Base-by-base conservation (phyloP, 352 stramenopile genomes). In the Phytopythium montanum region DNA sequence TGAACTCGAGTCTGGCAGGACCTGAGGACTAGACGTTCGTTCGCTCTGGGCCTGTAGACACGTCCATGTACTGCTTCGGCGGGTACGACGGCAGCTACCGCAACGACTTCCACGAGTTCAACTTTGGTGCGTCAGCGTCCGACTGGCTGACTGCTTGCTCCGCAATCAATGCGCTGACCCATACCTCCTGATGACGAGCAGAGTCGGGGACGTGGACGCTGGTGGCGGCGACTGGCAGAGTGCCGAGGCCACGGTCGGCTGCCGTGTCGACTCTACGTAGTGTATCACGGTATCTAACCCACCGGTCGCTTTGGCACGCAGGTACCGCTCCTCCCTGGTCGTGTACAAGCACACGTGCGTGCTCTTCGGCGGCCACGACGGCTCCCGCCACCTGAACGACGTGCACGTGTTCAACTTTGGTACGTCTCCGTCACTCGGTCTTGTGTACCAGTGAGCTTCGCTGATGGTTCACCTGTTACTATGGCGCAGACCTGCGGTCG, bases 371-470 rank as follows among this genome's bases (percentile, higher is more conserved):
- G 97, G 97, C 1, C 97, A 99, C 72, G 97, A 99, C 69, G 97
- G 97, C 0, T 99, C 95, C 21, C 75, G 96, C n/a, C 96, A 99
- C 68, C 78, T 99, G 21, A 97, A 98, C 48, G 96, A 99, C 68
- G 95, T 98, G 5, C 92, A 99, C 72, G 76, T 98, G 2, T 99
- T 98, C 76, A 92, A 99, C 67, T 98, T 99, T 63, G 78, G 92
- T 80, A 66, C 16, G 66, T 45, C 33, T 33, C 18, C 16, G 21
- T n/a, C 39, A 25, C 19, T 25, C 14, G 19, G 25, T 16, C 16
- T 4, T 21, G 39, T 14, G 36, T 7, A 25, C 9, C 16, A n/a
- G 14, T 46, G 19, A 21, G 39, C 2, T 7, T 42, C 36, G 2
- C 36, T 46, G 44, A 16, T 12, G 8, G 41, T 8, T 13, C 39